Evolutionary conservation across 495 filamentous ascomycete genomes (phyloP), one percentile per base, ranked within the genome.

Genomic region (Cryomyces minteri): DNA sequence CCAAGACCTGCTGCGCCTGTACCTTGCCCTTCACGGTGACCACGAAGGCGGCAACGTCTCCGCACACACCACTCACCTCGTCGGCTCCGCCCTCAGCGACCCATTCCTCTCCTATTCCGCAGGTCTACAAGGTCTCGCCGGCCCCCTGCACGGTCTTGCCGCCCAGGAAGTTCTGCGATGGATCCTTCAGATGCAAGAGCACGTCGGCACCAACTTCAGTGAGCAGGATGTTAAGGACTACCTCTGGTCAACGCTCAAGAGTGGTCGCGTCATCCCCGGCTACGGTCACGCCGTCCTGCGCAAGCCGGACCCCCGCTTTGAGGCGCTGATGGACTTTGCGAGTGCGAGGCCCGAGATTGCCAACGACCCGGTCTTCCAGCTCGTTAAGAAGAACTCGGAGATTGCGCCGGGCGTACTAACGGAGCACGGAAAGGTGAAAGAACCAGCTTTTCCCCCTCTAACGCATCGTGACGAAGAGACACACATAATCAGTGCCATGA

Each of bases 21-120:
- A 98, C 66, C 76, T 98, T 14, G 88, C 90, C 29, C 77, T 98
- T 8, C 90, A 98, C 67, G 88, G 88, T 40, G 90, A 98, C 65
- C 90, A 98, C 68, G 90, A 98, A 62, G 90, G 90, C 47, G 90
- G 90, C 44, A 98, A 98, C 58, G 90, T 96, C 45, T 94, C 87
- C 1, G 90, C 90, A 4, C 90, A 98, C 61, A 69, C 90, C n/a
- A 98, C 90, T 25, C 90, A 98, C 64, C 72, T 98, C 6, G 92
- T 98, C 32, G 90, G 90, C n/a, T 87, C 80, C 50, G 92, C 92
- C 6, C 74, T 98, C 45, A 84, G 80, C 62, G 92, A 96, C 58
- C 86, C 90, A 33, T 96, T 87, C 73, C 73, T 98, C 47, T 86
- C 81, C 58, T 96, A 96, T 70, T 88, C 82, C 59, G 92, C 90